phyloP scores from a whole-genome alignment of 2,329 filamentous ascomycete species.

The Aspergillus flavus region DNA sequence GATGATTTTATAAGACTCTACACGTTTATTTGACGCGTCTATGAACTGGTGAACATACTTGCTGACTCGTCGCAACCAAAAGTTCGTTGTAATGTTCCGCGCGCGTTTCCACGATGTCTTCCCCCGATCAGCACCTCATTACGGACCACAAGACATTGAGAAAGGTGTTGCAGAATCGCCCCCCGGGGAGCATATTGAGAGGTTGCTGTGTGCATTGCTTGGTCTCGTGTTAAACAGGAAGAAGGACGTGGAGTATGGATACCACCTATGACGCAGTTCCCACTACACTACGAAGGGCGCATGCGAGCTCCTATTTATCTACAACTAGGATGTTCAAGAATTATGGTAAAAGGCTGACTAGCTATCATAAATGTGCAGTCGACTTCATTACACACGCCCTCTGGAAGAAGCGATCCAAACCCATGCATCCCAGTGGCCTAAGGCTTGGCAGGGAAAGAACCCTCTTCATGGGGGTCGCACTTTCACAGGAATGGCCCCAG shows the following conservation, averaged over 20 bases:
- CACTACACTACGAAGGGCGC: background rate
- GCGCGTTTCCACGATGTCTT: constrained; percentile 90
- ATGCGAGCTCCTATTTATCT: background rate
- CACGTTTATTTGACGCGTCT: constrained; percentile 27
- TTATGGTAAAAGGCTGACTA: constrained; percentile 30
- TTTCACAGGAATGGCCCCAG: constrained; percentile 80
- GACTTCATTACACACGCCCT: constrained; percentile 88
- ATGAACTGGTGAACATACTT: constrained; percentile 34
- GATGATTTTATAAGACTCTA: constrained; percentile 39
- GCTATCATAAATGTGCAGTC: constrained; percentile 55
- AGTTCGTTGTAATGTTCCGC: constrained; percentile 99
- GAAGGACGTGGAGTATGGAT: constrained; percentile 93
- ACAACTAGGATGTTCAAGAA: background rate
- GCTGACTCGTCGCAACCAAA: constrained; percentile 37
- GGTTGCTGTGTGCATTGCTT: constrained; percentile 84
- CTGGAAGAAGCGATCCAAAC: constrained; percentile 88
- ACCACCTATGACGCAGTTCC: constrained; percentile 25
- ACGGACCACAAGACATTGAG: constrained; percentile 95
- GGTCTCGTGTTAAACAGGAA: constrained; percentile 92
- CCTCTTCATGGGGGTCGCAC: constrained; percentile 78
- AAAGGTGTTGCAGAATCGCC: constrained; percentile 74
- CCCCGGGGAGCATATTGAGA: constrained; percentile 83
- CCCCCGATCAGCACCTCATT: constrained; percentile 81
- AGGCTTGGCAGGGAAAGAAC: constrained; percentile 78
- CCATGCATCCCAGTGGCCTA: constrained; percentile 86